Evolutionary conservation across 2,329 filamentous ascomycete genomes (phyloP), one percentile per base, ranked within the genome.

Genomic region (Diplodia corticola): DNA sequence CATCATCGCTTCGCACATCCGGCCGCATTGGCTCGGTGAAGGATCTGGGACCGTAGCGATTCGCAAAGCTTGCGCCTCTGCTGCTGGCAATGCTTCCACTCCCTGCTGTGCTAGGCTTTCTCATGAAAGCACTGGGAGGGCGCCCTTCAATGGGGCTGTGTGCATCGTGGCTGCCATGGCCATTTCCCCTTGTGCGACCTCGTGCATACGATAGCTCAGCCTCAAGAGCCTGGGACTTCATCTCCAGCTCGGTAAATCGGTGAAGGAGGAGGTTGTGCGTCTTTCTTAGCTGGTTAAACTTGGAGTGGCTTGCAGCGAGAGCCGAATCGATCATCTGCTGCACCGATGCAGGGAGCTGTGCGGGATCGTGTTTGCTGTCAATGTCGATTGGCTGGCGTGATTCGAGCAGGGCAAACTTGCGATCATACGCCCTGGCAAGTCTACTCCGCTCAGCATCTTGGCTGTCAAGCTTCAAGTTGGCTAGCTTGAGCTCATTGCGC

Each of bases 401-500:
- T 26, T 61, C 64, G 2, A 85, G 73, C 65, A 83, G 80, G 30
- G 79, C 75, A 28, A 85, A 79, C 65, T 82, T 80, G 24, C 78
- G 77, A 54, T 84, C 80, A 69, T 83, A 85, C 12, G 78, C 79
- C 65, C 77, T 79, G 64, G 80, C 78, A 15, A 77, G 74, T n/a
- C 78, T 77, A 57, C 84, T 79, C 4, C 81, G 77, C 67, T 87
- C 84, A 22, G 78, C 73, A 49, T 87, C 83, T 15, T 81, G 78
- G 67, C 82, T 80, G 60, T 78, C 76, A 9, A 93, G 78, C 69
- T 87, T 84, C 79, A 88, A 80, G 54, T 83, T 82, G 24, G 90
- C 79, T 64, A 84, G 80, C 69, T 89, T 84, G 6, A 88, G 82
- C 60, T 86, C 84, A 65, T 82, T 85, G 44, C 87, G 82, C 13